phyloP scores from a whole-genome alignment of 148 eudicot genomes.

The Fagopyrum tataricum region DNA sequence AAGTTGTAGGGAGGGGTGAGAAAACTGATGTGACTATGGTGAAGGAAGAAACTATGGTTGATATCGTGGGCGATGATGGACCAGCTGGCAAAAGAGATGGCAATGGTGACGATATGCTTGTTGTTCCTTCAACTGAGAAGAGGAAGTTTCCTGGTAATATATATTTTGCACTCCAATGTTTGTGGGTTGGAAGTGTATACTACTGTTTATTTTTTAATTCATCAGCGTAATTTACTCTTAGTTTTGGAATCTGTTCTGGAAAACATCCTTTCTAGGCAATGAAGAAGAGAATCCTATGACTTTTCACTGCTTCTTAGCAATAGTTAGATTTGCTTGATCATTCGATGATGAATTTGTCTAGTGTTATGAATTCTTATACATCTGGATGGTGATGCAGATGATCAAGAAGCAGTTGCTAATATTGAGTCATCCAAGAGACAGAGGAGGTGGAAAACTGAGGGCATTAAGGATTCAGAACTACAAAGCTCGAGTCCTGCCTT shows the following conservation, averaged over 20 bases:
- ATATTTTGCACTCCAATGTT: not conserved
- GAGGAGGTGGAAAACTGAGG: conserved; percentile 71
- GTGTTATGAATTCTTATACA: not conserved
- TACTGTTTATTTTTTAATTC: not conserved
- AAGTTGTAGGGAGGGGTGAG: conserved; percentile 37
- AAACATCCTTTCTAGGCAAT: too few relatives aligned
- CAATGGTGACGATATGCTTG: conserved; percentile 30
- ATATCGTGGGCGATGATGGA: conserved; percentile 43
- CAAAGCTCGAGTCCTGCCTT: conserved; percentile 23
- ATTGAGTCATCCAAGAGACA: conserved; percentile 62
- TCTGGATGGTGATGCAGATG: not conserved
- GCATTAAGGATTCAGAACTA: conserved; percentile 31
- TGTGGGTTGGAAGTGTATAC: not conserved
- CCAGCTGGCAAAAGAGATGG: conserved; percentile 27
- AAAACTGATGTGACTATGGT: conserved; percentile 31
- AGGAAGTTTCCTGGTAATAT: conserved; percentile 74
- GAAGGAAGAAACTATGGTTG: conserved; percentile 40
- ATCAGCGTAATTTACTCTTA: too few relatives aligned
- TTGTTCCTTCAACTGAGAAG: conserved; percentile 47
- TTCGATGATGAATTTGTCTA: not conserved
- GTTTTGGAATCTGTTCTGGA: too few relatives aligned
- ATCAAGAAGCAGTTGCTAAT: conserved; percentile 40
- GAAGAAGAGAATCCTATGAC: too few relatives aligned
- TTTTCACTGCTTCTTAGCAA: too few relatives aligned
- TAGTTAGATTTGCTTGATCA: not conserved